These are phyloP conservation scores for Colletotrichum chrysophilum DNA, from an alignment of 2,329 filamentous ascomycete genomes.

Conservation along the genomic window DNA sequence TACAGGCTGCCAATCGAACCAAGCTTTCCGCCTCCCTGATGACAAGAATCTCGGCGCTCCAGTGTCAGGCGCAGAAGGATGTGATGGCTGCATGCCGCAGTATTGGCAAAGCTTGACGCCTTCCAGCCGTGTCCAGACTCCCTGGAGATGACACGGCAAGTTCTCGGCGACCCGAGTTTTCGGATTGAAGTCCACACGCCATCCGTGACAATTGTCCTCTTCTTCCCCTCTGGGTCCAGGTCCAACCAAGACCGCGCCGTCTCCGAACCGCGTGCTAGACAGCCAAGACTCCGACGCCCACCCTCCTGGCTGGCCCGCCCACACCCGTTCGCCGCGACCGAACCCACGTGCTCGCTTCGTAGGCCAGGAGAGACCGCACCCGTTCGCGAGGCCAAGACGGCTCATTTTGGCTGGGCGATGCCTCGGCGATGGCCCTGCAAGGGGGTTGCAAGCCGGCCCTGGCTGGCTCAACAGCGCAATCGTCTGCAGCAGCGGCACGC, in stretches of 20 bases:
- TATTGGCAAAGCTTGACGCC: slow-evolving; percentile 1
- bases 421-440: not conserved
- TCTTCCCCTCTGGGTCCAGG: not conserved
- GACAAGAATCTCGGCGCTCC: slow-evolving; percentile 7
- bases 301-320: not conserved
- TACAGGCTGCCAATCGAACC: not conserved
- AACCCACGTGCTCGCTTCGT: slow-evolving; percentile 18
- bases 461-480: not conserved
- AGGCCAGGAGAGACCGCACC: slow-evolving; percentile 8
- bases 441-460: not conserved
- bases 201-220: not conserved
- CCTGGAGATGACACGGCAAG: not conserved
- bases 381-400: not conserved
- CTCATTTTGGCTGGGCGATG: not conserved
- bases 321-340: not conserved
- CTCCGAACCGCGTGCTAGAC: not conserved
- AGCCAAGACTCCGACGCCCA: not conserved
- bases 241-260: not conserved
- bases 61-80: not conserved
- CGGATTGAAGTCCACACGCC: not conserved
- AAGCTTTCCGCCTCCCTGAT: not conserved
- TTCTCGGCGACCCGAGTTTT: not conserved
- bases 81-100: not conserved
- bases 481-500: not conserved
- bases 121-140: not conserved